phyloP scores from a whole-genome alignment of 306 rosid species.

The Quercus parvula region DNA sequence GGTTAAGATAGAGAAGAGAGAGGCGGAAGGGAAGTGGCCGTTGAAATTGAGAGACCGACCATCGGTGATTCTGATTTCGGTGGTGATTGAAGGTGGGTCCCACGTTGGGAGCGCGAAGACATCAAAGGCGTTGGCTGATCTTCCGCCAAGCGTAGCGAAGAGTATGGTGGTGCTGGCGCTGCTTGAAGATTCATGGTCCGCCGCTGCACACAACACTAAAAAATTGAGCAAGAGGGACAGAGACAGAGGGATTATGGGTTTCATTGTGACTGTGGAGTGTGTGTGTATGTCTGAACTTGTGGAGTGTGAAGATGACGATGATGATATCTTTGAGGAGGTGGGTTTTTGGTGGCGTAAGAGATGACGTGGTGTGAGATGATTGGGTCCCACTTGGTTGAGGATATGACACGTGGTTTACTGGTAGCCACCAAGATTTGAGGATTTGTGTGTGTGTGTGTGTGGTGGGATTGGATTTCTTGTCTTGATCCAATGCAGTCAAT shows the following conservation, averaged over 20 bases:
- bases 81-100: background rate
- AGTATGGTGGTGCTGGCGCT: constrained; percentile 36
- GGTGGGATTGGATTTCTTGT: too few species aligned
- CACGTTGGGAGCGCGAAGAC: constrained; percentile 52
- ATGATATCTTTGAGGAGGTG: too few species aligned
- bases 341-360: background rate
- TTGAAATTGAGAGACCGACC: constrained; percentile 75
- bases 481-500: too few species aligned
- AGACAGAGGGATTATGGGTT: background rate
- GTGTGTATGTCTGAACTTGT: background rate
- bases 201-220: background rate
- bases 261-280: constrained; percentile 15
- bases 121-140: constrained; percentile 57
- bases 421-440: background rate
- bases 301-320: background rate
- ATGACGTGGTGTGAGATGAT: background rate
- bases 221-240: constrained; percentile 6
- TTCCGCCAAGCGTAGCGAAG: constrained; percentile 75
- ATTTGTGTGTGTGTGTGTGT: too few species aligned
- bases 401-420: background rate
- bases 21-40: constrained; percentile 66
- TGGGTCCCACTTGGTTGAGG: background rate
- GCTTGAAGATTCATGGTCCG: constrained; percentile 11
- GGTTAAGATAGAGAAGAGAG: constrained; percentile 22
- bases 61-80: constrained; percentile 65